Evolutionary conservation across 2,329 filamentous ascomycete species (phyloP).

Genomic region (Scytalidium sp.): DNA sequence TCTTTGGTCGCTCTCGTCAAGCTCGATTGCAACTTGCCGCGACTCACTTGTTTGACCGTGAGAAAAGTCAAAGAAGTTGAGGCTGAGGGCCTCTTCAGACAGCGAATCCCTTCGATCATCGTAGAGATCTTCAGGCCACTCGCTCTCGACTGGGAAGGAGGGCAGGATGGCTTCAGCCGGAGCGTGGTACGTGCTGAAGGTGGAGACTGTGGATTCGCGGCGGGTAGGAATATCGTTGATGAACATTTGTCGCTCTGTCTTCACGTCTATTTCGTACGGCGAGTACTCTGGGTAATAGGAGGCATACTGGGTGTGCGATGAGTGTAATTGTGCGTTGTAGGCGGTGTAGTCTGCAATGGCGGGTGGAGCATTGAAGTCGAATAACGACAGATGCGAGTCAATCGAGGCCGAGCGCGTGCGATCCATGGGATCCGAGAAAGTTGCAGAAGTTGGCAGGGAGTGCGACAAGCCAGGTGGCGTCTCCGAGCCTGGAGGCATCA

Average conservation of each 20-base stretch:
- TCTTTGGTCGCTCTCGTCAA: constrained; percentile 84
- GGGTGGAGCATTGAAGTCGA: constrained; percentile 68
- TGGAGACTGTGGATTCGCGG: constrained; percentile 83
- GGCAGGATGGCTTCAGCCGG: constrained; percentile 69
- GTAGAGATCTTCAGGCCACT: constrained; percentile 70
- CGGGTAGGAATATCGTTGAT: constrained; percentile 86
- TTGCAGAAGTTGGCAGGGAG: constrained; percentile 77
- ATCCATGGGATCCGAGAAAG: constrained; percentile 71
- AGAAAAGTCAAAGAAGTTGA: constrained; percentile 80
- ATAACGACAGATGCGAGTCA: constrained; percentile 73
- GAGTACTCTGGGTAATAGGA: constrained; percentile 55
- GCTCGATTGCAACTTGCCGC: constrained; percentile 71
- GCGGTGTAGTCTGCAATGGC: constrained; percentile 53
- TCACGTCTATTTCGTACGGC: constrained; percentile 93
- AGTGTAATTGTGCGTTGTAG: constrained; percentile 61
- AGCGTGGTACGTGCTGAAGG: constrained; percentile 86
- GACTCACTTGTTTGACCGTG: constrained; percentile 62
- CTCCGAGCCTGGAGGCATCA: constrained; percentile 45
- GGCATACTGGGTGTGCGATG: constrained; percentile 41
- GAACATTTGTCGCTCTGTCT: constrained; percentile 91
- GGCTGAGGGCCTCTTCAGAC: constrained; percentile 62
- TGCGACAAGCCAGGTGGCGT: constrained; percentile 78
- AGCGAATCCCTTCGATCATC: constrained; percentile 63
- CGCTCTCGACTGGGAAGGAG: constrained; percentile 62
- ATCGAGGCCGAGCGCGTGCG: constrained; percentile 74